A percentile compares a stretch with the other conserved stretches of the same genome.
Evolutionary conservation across 78 protist species (phyloP).

Genomic region (Dictyostelium intermedium): DNA sequence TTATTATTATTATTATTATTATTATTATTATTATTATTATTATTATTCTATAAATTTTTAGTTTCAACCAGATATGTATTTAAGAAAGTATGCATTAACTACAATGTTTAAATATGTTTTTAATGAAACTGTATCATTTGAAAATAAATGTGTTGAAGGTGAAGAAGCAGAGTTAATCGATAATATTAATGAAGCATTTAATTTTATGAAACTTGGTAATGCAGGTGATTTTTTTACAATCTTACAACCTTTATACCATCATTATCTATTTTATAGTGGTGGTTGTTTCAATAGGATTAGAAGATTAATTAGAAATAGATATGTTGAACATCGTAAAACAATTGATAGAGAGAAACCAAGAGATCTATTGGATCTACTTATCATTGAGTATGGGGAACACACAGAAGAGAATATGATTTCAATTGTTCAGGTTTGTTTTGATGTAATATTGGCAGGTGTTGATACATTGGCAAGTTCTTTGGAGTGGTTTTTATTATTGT

Average conservation of each 20-base stretch:
- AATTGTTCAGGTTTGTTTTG: not conserved
- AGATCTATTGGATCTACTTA: slow-evolving; percentile 32
- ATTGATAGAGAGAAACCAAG: slow-evolving; percentile 24
- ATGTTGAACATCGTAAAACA: not conserved
- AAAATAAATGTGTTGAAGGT: not conserved
- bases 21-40: not conserved
- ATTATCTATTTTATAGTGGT: not conserved
- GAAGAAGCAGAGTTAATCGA: not conserved
- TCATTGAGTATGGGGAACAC: not conserved
- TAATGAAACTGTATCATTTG: slow-evolving; percentile 29
- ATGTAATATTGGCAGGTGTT: not conserved
- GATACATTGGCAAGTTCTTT: slow-evolving; percentile 36
- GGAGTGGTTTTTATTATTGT: slow-evolving; percentile 29
- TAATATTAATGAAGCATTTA: slow-evolving; percentile 7
- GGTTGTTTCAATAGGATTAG: not conserved
- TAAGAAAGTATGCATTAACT: slow-evolving; percentile 9
- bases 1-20: not conserved
- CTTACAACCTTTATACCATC: not conserved
- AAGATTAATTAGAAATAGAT: not conserved
- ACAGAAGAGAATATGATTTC: not conserved
- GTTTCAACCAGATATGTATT: slow-evolving; percentile 15
- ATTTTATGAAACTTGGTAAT: slow-evolving; percentile 1
- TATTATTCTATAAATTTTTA: not conserved
- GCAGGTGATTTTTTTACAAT: not conserved
- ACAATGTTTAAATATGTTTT: slow-evolving; percentile 17